A percentile compares a stretch with the other conserved stretches of the same genome.
These are phyloP conservation scores for Colletotrichum sp. DNA, from an alignment of 2,329 filamentous ascomycete genomes.

Conservation along the genomic window DNA sequence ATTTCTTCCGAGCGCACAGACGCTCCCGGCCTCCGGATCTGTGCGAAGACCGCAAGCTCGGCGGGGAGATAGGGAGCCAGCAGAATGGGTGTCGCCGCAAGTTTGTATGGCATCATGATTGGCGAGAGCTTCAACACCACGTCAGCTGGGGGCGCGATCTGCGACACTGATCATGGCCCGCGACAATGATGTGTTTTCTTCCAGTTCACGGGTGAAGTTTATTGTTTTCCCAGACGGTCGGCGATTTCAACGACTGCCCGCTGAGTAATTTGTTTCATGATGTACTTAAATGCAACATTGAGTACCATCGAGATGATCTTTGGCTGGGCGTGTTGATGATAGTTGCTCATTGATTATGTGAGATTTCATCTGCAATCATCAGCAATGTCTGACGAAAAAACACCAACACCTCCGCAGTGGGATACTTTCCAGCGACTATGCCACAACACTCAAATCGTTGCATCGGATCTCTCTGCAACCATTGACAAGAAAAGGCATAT, in stretches of 20 bases:
- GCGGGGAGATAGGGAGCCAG: neutral
- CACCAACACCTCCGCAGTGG: neutral
- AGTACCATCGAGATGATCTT: neutral
- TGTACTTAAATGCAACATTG: neutral
- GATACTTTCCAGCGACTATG: neutral
- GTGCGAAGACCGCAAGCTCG: neutral
- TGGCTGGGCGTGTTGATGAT: neutral
- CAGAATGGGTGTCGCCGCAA: neutral
- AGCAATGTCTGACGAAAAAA: neutral
- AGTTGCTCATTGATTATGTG: neutral
- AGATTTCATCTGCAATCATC: neutral
- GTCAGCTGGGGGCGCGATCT: neutral
- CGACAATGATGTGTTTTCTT: neutral
- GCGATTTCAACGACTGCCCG: neutral
- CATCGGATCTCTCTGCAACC: neutral
- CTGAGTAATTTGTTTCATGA: neutral
- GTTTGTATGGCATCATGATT: neutral
- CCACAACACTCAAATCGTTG: neutral
- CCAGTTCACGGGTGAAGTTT: neutral
- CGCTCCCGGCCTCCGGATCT: accelerated
- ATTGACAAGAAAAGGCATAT: neutral
- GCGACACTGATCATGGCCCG: neutral
- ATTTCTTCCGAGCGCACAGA: neutral
- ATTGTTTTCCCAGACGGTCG: neutral
- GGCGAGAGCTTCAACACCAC: neutral